phyloP scores from a whole-genome alignment of 768 basidiomycete genomes.

The Agaricus subrufescens region DNA sequence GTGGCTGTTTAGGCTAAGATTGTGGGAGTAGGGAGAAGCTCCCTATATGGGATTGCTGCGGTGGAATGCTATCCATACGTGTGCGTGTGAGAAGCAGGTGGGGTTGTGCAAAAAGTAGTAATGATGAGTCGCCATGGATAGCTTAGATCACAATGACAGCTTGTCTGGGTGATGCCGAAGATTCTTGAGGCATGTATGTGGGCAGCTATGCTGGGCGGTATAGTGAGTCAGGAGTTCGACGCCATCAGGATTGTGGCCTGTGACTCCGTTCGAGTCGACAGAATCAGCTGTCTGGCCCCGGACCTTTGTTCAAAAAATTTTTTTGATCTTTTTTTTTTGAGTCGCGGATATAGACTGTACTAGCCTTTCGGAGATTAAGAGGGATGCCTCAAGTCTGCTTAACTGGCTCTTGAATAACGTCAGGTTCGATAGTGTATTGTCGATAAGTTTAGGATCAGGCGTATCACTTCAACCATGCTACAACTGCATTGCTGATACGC shows the following conservation, averaged over 20 bases:
- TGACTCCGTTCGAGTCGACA: background rate
- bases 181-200: background rate
- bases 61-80: conserved; percentile 1
- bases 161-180: conserved; percentile 6
- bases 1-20: background rate
- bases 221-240: background rate
- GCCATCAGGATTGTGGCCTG: background rate
- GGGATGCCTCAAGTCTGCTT: background rate
- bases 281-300: background rate
- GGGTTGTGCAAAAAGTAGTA: background rate
- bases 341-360: background rate
- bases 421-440: background rate
- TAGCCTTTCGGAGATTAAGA: conserved; percentile 6
- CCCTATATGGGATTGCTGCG: conserved; percentile 10
- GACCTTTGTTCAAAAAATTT: background rate
- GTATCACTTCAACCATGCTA: too few species aligned
- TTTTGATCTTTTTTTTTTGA: background rate
- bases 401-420: background rate
- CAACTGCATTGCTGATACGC: too few species aligned
- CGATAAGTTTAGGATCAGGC: too few species aligned
- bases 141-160: background rate
- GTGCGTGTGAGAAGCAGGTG: conserved; percentile 6
- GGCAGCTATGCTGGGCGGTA: background rate
- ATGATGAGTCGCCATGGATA: conserved; percentile 2
- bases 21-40: background rate